Percentiles rank a stretch among this genome's conserved stretches.
These are phyloP conservation scores for Sporisorium scitamineum DNA, from an alignment of 1,284 basidiomycete species.

Conservation along the genomic window DNA sequence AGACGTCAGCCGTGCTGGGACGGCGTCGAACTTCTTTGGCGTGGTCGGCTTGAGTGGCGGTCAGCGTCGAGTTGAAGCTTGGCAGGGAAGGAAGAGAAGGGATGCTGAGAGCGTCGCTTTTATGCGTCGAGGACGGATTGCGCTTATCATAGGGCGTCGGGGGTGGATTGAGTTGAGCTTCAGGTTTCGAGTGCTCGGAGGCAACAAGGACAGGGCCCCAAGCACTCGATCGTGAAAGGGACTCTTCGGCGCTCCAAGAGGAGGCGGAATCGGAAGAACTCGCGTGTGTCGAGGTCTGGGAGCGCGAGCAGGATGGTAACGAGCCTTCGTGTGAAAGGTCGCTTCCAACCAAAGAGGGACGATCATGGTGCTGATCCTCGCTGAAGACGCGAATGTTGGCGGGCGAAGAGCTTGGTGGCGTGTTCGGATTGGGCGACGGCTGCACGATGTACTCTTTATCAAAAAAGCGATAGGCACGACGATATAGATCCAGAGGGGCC, in stretches of 20 bases:
- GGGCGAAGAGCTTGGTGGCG: neutral
- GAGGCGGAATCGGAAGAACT: slow-evolving; percentile 29
- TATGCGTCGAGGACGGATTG: neutral
- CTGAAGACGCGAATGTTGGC: neutral
- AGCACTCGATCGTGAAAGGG: neutral
- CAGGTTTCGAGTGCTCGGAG: neutral
- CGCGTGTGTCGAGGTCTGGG: slow-evolving; percentile 29
- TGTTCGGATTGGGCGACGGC: neutral
- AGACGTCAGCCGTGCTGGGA: slow-evolving; percentile 48
- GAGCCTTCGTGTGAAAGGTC: slow-evolving; percentile 38
- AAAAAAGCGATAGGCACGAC: slow-evolving; percentile 48
- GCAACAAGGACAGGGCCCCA: slow-evolving; percentile 5
- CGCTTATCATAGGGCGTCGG: neutral
- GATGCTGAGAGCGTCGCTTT: slow-evolving; percentile 23
- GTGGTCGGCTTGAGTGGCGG: slow-evolving; percentile 11
- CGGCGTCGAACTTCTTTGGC: slow-evolving; percentile 20
- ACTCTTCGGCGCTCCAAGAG: slow-evolving; percentile 21
- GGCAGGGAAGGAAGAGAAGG: slow-evolving; percentile 32
- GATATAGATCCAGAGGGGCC: slow-evolving; percentile 40
- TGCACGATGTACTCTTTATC: slow-evolving; percentile 44
- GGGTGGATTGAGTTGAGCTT: neutral
- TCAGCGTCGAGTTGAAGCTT: slow-evolving; percentile 35
- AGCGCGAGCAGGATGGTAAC: slow-evolving; percentile 27
- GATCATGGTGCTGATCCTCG: slow-evolving; percentile 9
- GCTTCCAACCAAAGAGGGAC: slow-evolving; percentile 19